Percentiles rank a stretch among this genome's conserved stretches.
Conservation (phyloP, 345 rosid genomes). For the Pseudoturritis turrita region DNA sequence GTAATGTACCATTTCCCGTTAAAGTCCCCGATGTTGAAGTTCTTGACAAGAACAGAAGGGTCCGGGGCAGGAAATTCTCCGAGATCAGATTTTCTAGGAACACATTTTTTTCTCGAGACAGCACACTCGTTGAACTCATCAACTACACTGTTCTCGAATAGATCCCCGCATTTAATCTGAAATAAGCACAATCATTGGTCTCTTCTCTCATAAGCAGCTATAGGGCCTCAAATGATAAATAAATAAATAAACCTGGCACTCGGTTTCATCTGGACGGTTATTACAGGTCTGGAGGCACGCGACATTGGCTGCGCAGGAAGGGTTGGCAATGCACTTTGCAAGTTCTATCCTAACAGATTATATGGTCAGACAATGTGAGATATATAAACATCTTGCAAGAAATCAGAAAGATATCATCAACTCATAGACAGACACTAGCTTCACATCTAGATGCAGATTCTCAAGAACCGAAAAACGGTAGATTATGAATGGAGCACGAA, state of each 20-base stretch:
- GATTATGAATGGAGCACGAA: background rate
- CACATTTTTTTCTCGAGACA: constrained; percentile 87
- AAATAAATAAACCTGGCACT: constrained; percentile 72
- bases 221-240: background rate
- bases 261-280: constrained; percentile 88
- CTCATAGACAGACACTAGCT: background rate
- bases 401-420: background rate
- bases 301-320: constrained; percentile 87
- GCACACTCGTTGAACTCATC: constrained; percentile 95
- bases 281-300: constrained; percentile 98
- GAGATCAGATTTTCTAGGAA: constrained; percentile 76
- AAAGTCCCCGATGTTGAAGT: constrained; percentile 70
- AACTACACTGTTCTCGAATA: constrained; percentile 76
- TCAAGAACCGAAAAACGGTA: background rate
- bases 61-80: constrained; percentile 87
- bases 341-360: constrained; percentile 68
- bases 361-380: constrained; percentile 10
- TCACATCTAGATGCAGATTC: background rate
- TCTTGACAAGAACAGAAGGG: constrained; percentile 67
- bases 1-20: constrained; percentile 84
- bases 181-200: background rate
- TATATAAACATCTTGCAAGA: background rate
- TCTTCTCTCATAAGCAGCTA: background rate
- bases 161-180: constrained; percentile 95
- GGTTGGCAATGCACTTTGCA: constrained; percentile 85